Percentiles rank a stretch among this genome's conserved stretches.
These are phyloP conservation scores for Dioscorea zingiberensis DNA, from an alignment of 106 monocot genomes.

Conservation along the genomic window DNA sequence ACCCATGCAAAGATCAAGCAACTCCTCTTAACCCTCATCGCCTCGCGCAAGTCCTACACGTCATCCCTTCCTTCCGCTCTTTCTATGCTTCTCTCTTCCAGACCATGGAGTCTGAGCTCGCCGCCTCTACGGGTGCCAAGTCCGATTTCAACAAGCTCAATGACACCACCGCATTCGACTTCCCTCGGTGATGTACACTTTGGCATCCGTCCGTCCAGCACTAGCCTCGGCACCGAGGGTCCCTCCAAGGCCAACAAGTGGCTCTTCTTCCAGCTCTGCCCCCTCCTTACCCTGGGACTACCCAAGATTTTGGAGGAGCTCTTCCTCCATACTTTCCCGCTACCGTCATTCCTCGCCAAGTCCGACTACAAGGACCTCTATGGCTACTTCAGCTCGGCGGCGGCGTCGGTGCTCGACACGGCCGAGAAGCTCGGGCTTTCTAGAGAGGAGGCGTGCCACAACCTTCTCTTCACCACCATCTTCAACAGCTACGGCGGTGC, in stretches of 20 bases:
- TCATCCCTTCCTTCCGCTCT: conserved; percentile 36
- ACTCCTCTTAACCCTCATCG: conserved; percentile 33
- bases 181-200: conserved; percentile 25
- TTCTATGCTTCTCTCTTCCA: conserved; percentile 29
- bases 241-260: conserved; percentile 22
- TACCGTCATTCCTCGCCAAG: conserved; percentile 26
- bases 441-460: conserved; percentile 46
- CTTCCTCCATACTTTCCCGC: conserved; percentile 43
- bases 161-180: conserved; percentile 35
- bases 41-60: conserved; percentile 13
- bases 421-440: conserved; percentile 30
- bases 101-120: conserved; percentile 21
- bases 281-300: conserved; percentile 22
- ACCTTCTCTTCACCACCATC: conserved; percentile 37
- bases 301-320: conserved; percentile 39
- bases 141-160: conserved; percentile 40
- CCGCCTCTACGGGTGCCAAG: conserved; percentile 5
- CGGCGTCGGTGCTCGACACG: conserved; percentile 7
- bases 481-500: conserved; percentile 47
- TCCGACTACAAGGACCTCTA: conserved; percentile 30
- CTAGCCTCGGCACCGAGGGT: conserved; percentile 2
- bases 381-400: conserved; percentile 32
- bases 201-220: conserved; percentile 17
- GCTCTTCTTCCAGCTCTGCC: conserved; percentile 42
- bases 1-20: conserved; percentile 36